These are phyloP conservation scores for Scheffersomyces cryptocercus DNA, from an alignment of 1,139 yeast species.

Conservation along the genomic window DNA sequence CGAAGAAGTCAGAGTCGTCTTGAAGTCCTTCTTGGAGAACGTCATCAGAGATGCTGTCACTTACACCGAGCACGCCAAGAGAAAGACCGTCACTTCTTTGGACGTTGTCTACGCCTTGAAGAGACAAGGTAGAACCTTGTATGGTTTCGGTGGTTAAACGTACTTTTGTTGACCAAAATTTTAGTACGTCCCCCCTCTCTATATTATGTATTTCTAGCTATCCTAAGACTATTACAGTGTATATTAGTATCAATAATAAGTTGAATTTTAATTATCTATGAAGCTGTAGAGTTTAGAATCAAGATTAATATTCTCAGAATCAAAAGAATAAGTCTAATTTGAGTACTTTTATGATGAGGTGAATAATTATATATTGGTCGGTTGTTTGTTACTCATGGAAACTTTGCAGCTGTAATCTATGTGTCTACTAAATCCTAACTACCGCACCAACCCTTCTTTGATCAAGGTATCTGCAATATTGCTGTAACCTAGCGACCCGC, in stretches of 20 bases:
- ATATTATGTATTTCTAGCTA: constrained; percentile 21
- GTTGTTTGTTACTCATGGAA: background rate
- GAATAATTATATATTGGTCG: too few relatives aligned
- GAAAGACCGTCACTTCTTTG: constrained; percentile 98
- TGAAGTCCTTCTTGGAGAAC: constrained; percentile 93
- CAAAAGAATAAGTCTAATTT: too few relatives aligned
- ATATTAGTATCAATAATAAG: constrained; percentile 30
- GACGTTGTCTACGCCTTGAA: constrained; percentile 99
- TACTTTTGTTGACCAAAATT: constrained; percentile 4
- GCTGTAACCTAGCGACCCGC: constrained; percentile 29
- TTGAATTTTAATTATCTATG: background rate
- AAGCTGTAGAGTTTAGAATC: too few relatives aligned
- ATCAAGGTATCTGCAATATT: constrained; percentile 10
- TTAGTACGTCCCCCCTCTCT: background rate
- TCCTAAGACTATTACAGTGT: constrained; percentile 21
- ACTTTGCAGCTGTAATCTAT: background rate
- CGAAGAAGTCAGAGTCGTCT: constrained; percentile 98
- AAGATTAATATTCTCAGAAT: too few relatives aligned
- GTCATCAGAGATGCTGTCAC: constrained; percentile 99
- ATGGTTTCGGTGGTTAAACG: constrained; percentile 98
- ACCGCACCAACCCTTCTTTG: background rate
- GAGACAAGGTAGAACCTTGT: constrained; percentile 99
- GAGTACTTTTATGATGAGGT: too few relatives aligned
- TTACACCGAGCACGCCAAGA: constrained; percentile 99
- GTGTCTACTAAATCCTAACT: constrained; percentile 1